Base-by-base conservation (phyloP, 805 yeast species). In the Kazachstania taianensis region DNA sequence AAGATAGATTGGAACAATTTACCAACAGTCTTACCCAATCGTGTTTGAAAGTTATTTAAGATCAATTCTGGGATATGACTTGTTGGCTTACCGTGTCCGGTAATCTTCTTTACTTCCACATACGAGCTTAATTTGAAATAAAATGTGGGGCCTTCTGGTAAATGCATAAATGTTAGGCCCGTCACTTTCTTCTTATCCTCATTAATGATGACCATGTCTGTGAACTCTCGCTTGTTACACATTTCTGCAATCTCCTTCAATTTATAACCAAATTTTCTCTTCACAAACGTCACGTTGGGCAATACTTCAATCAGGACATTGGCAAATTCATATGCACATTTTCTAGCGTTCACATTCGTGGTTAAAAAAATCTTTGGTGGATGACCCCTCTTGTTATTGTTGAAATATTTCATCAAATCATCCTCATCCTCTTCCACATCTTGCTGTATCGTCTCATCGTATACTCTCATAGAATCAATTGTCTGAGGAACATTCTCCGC, bases 121-220 rank as follows among this genome's bases (percentile, higher is more conserved):
- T 81, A 69, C 3, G 94, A 84, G 6, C 85, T 67, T 4, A 92
- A 65, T 20, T 92, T 79, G 52, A 92, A 92, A 62, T 89, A 87
- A 55, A 85, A 85, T 0, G 96, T 81, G 25, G 98, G 98, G 1
- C 98, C 98, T 31, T 72, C 82, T 7, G 98, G 98, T 40, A 92
- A 68, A 63, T 92, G 96, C 39, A 92, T 80, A 52, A 92, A 82
- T 1, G 97, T 85, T 39, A 92, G 62, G 2, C 98, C 98, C 36
- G 82, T 87, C 26, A 92, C 94, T 43, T 70, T 72, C 60, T 89
- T 92, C 61, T 87, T 87, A 62, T 85, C 96, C 61, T 92, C 98
- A 57, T 92, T 92, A 41, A 92, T 75, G 33, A 92, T 86, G 20
- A 92, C 65, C 50, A 92, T 64, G 53, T 87, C 94, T 0, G 96